phyloP scores from a whole-genome alignment of 148 eudicot genomes.

The Polygonum aviculare region DNA sequence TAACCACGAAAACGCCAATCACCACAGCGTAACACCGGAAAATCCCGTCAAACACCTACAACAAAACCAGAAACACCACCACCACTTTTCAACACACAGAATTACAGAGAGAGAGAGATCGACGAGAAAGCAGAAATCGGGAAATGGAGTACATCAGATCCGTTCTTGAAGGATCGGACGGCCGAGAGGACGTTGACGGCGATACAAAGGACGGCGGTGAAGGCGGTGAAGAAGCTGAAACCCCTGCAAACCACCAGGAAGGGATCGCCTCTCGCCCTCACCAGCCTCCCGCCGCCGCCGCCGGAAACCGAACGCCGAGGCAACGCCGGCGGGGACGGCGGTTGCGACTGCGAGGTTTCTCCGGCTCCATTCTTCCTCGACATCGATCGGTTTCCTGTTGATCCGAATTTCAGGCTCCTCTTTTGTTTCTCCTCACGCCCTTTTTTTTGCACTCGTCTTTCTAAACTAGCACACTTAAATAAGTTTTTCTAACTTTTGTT shows the following conservation, averaged over 20 bases:
- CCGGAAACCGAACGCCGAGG: constrained; percentile 8
- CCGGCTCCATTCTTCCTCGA: neutral
- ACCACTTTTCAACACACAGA: too few relatives aligned
- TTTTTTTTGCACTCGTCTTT: neutral
- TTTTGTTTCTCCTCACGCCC: neutral
- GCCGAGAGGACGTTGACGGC: constrained; percentile 69
- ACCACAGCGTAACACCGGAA: constrained; percentile 85
- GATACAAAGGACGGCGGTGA: constrained; percentile 59
- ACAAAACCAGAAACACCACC: neutral
- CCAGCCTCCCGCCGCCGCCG: constrained; percentile 14
- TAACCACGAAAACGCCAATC: constrained; percentile 49
- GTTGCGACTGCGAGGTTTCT: neutral
- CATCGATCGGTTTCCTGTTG: neutral
- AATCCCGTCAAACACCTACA: constrained; percentile 78
- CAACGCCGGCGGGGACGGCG: neutral
- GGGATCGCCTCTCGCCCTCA: constrained; percentile 36
- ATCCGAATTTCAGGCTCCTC: neutral
- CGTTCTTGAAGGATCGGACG: constrained; percentile 56
- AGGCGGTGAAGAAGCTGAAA: constrained; percentile 59
- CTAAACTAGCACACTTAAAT: constrained; percentile 1
- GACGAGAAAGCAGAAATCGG: neutral
- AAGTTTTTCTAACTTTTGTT: neutral
- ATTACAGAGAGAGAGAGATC: neutral
- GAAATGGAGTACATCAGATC: constrained; percentile 43
- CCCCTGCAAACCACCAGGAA: constrained; percentile 54